Conservation (phyloP, 2,329 filamentous ascomycete species). For the Hymenoscyphus infarciens region DNA sequence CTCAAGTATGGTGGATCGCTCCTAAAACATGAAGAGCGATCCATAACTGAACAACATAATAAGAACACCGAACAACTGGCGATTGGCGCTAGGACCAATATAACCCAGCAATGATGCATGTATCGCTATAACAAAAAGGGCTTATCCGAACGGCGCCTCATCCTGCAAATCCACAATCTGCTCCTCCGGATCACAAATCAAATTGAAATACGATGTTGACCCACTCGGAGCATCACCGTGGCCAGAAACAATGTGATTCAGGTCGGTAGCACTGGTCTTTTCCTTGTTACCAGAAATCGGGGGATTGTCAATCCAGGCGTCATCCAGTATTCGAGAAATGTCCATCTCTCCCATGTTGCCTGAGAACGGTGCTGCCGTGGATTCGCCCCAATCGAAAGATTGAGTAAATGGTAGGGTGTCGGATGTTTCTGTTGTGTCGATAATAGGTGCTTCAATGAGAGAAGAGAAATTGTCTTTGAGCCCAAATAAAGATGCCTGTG, state of each 20-base stretch:
- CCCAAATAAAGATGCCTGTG: constrained; percentile 12
- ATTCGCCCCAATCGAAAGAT: constrained; percentile 45
- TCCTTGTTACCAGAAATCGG: constrained; percentile 20
- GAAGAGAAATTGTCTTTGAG: constrained; percentile 23
- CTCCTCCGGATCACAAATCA: constrained; percentile 24
- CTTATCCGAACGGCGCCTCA: constrained; percentile 4
- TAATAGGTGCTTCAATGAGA: constrained; percentile 23
- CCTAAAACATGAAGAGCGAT: background rate
- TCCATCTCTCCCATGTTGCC: constrained; percentile 55
- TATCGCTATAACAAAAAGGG: background rate
- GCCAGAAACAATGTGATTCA: constrained; percentile 29
- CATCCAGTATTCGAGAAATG: constrained; percentile 56
- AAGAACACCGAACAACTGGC: background rate
- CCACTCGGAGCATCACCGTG: constrained; percentile 22
- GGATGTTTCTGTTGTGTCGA: constrained; percentile 27
- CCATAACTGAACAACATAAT: background rate
- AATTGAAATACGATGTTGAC: constrained; percentile 24
- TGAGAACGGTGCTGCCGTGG: constrained; percentile 39
- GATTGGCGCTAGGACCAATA: background rate
- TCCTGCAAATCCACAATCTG: constrained; percentile 10
- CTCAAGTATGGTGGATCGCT: background rate
- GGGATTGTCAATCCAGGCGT: constrained; percentile 36
- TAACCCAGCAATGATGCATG: background rate
- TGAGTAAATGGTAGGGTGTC: constrained; percentile 39
- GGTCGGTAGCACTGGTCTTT: constrained; percentile 30